Percentiles rank a stretch among this genome's conserved stretches.
Conservation (phyloP, 2,329 filamentous ascomycete genomes). For the Gaeumannomyces tritici region DNA sequence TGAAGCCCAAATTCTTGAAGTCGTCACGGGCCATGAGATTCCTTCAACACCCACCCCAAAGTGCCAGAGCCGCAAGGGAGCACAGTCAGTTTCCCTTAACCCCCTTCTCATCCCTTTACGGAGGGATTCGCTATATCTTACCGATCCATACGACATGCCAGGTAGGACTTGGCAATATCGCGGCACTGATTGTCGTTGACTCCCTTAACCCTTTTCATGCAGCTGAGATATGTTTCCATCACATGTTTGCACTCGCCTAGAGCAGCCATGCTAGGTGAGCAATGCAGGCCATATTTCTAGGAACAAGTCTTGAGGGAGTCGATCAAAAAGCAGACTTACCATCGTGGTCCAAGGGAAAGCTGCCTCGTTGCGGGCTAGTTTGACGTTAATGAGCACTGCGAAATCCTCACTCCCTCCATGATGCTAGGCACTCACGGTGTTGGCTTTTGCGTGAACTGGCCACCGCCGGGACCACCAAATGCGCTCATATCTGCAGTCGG, state of each 20-base stretch:
- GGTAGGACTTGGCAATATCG: conserved; percentile 75
- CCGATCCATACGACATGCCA: conserved; percentile 91
- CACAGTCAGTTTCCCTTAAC: not conserved
- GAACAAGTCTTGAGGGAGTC: not conserved
- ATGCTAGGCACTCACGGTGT: conserved; percentile 17
- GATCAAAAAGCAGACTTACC: conserved; percentile 27
- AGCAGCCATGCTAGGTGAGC: not conserved
- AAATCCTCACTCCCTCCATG: not conserved
- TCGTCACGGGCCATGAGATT: conserved; percentile 96
- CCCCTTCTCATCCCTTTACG: not conserved
- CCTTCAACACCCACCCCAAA: conserved; percentile 31
- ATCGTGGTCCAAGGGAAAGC: conserved; percentile 94
- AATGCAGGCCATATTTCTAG: not conserved
- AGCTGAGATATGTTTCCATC: conserved; percentile 77
- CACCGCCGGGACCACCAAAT: conserved; percentile 16
- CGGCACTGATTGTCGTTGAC: conserved; percentile 83
- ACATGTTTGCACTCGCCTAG: conserved; percentile 85
- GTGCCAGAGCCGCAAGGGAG: conserved; percentile 8
- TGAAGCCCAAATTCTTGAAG: conserved; percentile 86
- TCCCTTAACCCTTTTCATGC: conserved; percentile 75
- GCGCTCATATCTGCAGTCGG: conserved; percentile 13
- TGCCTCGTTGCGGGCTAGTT: conserved; percentile 76
- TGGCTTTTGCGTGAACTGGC: conserved; percentile 17
- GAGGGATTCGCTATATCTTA: conserved; percentile 30
- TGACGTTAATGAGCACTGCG: not conserved